Conservation (phyloP, 805 yeast species). For the Suhomyces faveliae region DNA sequence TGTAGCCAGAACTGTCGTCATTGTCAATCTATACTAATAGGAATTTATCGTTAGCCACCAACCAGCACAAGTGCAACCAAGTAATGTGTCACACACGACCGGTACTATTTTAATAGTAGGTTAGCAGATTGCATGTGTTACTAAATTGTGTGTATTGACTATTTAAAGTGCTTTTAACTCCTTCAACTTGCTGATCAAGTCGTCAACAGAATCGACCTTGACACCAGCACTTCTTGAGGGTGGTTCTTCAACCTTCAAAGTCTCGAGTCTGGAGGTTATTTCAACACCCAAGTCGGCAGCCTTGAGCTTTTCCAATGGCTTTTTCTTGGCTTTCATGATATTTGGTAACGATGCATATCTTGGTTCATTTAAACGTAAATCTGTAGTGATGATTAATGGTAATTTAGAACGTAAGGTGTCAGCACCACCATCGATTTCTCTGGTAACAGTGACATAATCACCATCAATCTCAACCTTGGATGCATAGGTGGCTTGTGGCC, state of each 20-base stretch:
- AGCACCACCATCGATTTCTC: constrained; percentile 96
- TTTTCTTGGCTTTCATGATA: constrained; percentile 97
- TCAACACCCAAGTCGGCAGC: constrained; percentile 69
- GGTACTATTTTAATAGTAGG: not conserved
- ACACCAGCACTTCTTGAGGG: constrained; percentile 78
- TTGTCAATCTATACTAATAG: not conserved
- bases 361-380: constrained; percentile 90
- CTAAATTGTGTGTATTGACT: not conserved
- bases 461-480: constrained; percentile 69
- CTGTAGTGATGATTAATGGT: constrained; percentile 89
- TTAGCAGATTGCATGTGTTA: not conserved
- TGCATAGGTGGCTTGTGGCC: constrained; percentile 98
- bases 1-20: constrained; percentile 12
- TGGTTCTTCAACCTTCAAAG: constrained; percentile 80
- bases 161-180: constrained; percentile 65
- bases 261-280: constrained; percentile 59
- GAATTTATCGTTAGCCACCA: not conserved
- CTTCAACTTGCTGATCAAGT: constrained; percentile 73
- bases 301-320: constrained; percentile 72
- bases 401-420: constrained; percentile 74
- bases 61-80: no score
- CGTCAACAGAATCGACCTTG: constrained; percentile 79
- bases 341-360: constrained; percentile 95
- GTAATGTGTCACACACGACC: not conserved
- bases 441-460: constrained; percentile 65